Evolutionary conservation across 805 yeast genomes (phyloP), one percentile per base, ranked within the genome.

Genomic region (Danielozyma ontarioensis): DNA sequence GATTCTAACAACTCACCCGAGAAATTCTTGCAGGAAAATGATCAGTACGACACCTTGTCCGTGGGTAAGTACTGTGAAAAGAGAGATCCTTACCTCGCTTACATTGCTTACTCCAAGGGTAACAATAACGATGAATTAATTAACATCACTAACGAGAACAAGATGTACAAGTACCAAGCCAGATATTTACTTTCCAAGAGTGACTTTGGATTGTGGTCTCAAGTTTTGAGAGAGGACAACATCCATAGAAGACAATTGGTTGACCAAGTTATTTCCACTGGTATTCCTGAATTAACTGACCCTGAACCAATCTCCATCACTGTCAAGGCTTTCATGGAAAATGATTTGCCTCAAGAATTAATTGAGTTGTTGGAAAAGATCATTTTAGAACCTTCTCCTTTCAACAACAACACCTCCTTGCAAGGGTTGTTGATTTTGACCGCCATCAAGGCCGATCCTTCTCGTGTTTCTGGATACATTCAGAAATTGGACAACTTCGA

Each of bases 151-250:
- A 93, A 93, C 60, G 97, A 93, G 54, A 93, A 93, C 61, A 77
- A 93, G 49, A 93, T 93, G 99, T 93, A 84, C 75, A 93, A 93
- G 62, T 90, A 93, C 64, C 98, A 93, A 71, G 97, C 97, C n/a
- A 81, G 97, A 60, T 93, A 93, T 57, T 72, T 93, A 50, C 74
- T 93, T 48, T 70, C 78, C 40, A 83, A 95, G 59, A 86, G 96
- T n/a, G 96, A 93, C 55, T 68, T 79, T 16, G 72, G 62, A 5
- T 72, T 93, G 44, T 93, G 97, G 97, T 64, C 76, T 35, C 70
- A 70, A 46, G 98, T 93, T 4, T 72, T 93, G 54, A 51, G 68
- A 39, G 74, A 72, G 28, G 93, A 83, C 29, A 88, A 85, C 59
- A 69, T 77, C 41, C 94, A 90, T 69, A 81, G 96, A 66, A 82